Evolutionary conservation across 116 monocot genomes (phyloP).

Genomic region (Thalassia testudinum): DNA sequence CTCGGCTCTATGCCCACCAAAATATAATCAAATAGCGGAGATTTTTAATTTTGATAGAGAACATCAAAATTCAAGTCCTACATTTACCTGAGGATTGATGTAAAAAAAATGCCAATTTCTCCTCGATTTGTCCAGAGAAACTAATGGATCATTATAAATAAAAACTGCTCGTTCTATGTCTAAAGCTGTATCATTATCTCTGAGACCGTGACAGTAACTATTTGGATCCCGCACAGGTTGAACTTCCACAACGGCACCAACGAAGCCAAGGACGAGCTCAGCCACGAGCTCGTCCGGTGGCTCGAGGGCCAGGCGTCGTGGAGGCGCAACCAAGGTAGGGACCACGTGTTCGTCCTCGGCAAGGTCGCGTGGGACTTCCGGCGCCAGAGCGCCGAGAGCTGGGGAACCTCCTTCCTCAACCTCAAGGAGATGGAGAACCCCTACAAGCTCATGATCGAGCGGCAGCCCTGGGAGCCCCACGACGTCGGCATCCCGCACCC

Average conservation of each 20-base stretch:
- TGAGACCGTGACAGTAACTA: too few relatives aligned
- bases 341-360: slow-evolving; percentile 46
- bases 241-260: slow-evolving; percentile 32
- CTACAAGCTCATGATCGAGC: slow-evolving; percentile 34
- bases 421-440: slow-evolving; percentile 14
- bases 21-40: too few relatives aligned
- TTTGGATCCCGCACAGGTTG: too few relatives aligned
- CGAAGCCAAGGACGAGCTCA: slow-evolving; percentile 20
- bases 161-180: too few relatives aligned
- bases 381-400: slow-evolving; percentile 3
- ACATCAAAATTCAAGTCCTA: too few relatives aligned
- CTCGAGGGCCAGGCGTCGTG: slow-evolving; percentile 14
- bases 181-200: too few relatives aligned
- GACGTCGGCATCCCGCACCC: slow-evolving; percentile 47
- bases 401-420: slow-evolving; percentile 37
- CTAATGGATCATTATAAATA: too few relatives aligned
- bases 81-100: too few relatives aligned
- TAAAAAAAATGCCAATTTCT: too few relatives aligned
- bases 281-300: slow-evolving; percentile 26
- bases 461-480: slow-evolving; percentile 30
- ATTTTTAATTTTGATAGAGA: too few relatives aligned
- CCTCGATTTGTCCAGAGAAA: too few relatives aligned
- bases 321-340: slow-evolving; percentile 14
- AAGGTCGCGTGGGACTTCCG: slow-evolving; percentile 53
- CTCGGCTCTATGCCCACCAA: too few relatives aligned